Conservation (phyloP, 768 basidiomycete genomes). For the Wakefieldia striispora region DNA sequence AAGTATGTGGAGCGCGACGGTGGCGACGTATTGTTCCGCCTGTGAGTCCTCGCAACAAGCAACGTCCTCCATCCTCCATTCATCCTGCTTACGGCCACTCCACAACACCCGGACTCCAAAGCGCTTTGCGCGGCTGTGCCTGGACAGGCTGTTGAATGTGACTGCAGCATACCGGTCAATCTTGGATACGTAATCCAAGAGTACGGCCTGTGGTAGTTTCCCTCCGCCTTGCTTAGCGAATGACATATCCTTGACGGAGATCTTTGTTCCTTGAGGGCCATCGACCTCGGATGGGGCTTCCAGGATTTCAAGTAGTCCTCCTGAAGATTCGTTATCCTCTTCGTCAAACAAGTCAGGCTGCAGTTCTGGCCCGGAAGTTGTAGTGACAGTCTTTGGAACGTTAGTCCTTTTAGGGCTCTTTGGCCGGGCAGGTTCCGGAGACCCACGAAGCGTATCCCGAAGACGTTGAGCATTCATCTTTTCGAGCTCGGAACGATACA, state of each 20-base stretch:
- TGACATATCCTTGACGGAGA: slow-evolving; percentile 66
- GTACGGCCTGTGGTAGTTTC: slow-evolving; percentile 70
- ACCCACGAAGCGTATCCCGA: slow-evolving; percentile 41
- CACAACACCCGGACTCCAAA: slow-evolving; percentile 72
- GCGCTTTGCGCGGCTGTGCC: slow-evolving; percentile 71
- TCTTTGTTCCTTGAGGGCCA: slow-evolving; percentile 51
- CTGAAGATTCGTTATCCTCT: slow-evolving; percentile 46
- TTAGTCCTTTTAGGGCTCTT: not conserved
- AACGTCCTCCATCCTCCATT: slow-evolving; percentile 82
- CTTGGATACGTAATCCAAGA: slow-evolving; percentile 67
- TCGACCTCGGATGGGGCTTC: slow-evolving; percentile 60
- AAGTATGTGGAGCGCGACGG: slow-evolving; percentile 78
- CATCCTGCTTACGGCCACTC: slow-evolving; percentile 55
- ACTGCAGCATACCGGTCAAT: slow-evolving; percentile 73
- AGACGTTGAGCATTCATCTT: slow-evolving; percentile 46
- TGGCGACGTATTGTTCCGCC: slow-evolving; percentile 89
- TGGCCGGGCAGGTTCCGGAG: not conserved
- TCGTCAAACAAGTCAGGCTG: slow-evolving; percentile 52
- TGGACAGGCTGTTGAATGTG: slow-evolving; percentile 63
- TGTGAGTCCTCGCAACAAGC: slow-evolving; percentile 77
- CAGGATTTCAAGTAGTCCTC: slow-evolving; percentile 72
- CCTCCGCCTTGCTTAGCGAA: slow-evolving; percentile 84
- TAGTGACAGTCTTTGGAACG: not conserved
- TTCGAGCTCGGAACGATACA: slow-evolving; percentile 53
- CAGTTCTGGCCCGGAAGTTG: not conserved